Conservation (phyloP, 1,284 basidiomycete genomes). For the Moesziomyces globuligerus region DNA sequence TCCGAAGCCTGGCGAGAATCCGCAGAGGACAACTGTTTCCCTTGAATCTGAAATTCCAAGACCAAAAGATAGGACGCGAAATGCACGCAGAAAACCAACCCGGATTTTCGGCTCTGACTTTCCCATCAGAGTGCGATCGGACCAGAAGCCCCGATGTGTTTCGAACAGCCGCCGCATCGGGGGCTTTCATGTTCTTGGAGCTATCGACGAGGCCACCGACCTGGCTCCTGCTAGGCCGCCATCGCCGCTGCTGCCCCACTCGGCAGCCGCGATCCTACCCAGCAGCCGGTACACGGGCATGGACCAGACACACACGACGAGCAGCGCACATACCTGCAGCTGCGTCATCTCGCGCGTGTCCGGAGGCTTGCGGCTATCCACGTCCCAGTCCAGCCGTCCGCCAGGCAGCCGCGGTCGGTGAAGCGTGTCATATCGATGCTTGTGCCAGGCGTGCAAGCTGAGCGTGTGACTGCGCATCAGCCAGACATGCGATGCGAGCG, state of each 20-base stretch:
- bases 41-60: too few species aligned
- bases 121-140: too few species aligned
- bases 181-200: not conserved
- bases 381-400: constrained; percentile 43
- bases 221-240: not conserved
- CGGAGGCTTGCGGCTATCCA: constrained; percentile 13
- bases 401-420: constrained; percentile 32
- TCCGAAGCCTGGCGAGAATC: too few species aligned
- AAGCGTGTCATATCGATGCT: constrained; percentile 33
- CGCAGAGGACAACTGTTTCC: too few species aligned
- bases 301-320: constrained; percentile 36
- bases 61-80: too few species aligned
- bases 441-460: constrained; percentile 29
- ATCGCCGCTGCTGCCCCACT: constrained; percentile 35
- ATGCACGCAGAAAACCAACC: too few species aligned
- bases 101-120: too few species aligned
- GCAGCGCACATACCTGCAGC: constrained; percentile 36
- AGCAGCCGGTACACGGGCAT: constrained; percentile 42
- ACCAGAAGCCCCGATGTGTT: too few species aligned
- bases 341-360: constrained; percentile 21
- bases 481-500: constrained; percentile 28
- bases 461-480: constrained; percentile 34
- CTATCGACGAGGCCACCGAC: not conserved
- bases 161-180: too few species aligned
- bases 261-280: constrained; percentile 32